Percentiles rank a stretch among this genome's conserved stretches.
phyloP scores from a whole-genome alignment of 768 basidiomycete genomes.

The Exsudoporus frostii region DNA sequence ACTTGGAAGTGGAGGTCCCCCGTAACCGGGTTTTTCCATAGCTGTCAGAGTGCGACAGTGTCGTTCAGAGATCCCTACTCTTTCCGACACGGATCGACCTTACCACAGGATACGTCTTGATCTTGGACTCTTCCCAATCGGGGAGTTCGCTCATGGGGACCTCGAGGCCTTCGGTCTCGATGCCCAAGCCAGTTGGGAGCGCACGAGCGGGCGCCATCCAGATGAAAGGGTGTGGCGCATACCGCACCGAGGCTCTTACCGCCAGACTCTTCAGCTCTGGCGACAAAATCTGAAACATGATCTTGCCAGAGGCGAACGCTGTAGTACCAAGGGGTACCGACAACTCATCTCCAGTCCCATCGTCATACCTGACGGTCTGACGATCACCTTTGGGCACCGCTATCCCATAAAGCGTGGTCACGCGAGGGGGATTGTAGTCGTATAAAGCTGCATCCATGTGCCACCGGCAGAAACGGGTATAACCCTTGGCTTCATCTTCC shows the following conservation, averaged over 20 bases:
- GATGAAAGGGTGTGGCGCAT: constrained; percentile 83
- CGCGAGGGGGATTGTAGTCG: constrained; percentile 77
- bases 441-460: constrained; percentile 89
- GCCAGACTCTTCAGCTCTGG: constrained; percentile 73
- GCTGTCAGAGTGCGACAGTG: constrained; percentile 34
- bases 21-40: constrained; percentile 93
- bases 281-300: constrained; percentile 80
- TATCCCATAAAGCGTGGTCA: constrained; percentile 84
- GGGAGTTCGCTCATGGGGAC: constrained; percentile 65
- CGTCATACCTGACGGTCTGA: constrained; percentile 76
- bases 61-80: neutral
- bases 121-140: constrained; percentile 70
- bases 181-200: constrained; percentile 75
- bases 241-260: constrained; percentile 69
- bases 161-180: constrained; percentile 77
- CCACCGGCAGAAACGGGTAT: constrained; percentile 87
- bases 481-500: constrained; percentile 73
- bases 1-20: constrained; percentile 83
- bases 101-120: constrained; percentile 70
- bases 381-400: constrained; percentile 60
- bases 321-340: constrained; percentile 84
- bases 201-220: constrained; percentile 85
- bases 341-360: constrained; percentile 82
- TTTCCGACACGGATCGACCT: constrained; percentile 20
- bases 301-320: constrained; percentile 78